Evolutionary conservation across 176 grass and related monocot species (phyloP), one percentile per base, ranked within the genome.

Genomic region (Dactylis glomerata): DNA sequence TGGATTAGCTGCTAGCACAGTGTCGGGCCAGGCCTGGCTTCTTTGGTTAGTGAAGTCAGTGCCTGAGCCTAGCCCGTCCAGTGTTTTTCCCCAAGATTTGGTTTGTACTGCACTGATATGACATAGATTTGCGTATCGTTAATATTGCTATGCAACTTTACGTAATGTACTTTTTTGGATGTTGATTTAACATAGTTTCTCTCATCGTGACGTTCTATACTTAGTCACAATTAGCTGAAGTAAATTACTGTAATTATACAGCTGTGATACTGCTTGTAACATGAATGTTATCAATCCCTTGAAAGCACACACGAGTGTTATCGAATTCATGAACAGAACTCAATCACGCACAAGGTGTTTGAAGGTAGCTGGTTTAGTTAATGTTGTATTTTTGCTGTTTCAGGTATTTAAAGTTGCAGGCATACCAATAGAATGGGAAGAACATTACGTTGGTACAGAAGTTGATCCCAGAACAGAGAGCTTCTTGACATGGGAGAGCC

Each of bases 401-500:
- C 88, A 98, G 96, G 87, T 98, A 55, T 98, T 95, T 26, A 92
- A 78, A 84, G 87, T 94, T 81, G 93, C 96, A 82, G 87, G 84
- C 34, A 86, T 98, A 63, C 87, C 91, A 16, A 98, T 98, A 82
- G 96, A 93, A 85, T 98, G 92, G 92, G 96, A 98, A 86, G 91
- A 93, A 65, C 96, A 98, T 69, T 98, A 90, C 87, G 91, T 98
- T 33, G 87, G 96, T 79, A 90, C 89, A 28, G 86, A 95, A 76
- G 93, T 98, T 78, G 93, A 98, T 71, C 93, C 96, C 63, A 95
- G 89, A 75, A 98, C 96, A 86, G 85, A 98, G 81, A 98, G 96
- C 86, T 93, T 93, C 89, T 87, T 98, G 57, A 98, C 96, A 81
- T 93, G 87, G 96, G 96, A 98, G 79, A 98, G 91, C 86, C 84